Evolutionary conservation across 2,329 filamentous ascomycete genomes (phyloP).

Genomic region (Talaromyces albobiverticillius): DNA sequence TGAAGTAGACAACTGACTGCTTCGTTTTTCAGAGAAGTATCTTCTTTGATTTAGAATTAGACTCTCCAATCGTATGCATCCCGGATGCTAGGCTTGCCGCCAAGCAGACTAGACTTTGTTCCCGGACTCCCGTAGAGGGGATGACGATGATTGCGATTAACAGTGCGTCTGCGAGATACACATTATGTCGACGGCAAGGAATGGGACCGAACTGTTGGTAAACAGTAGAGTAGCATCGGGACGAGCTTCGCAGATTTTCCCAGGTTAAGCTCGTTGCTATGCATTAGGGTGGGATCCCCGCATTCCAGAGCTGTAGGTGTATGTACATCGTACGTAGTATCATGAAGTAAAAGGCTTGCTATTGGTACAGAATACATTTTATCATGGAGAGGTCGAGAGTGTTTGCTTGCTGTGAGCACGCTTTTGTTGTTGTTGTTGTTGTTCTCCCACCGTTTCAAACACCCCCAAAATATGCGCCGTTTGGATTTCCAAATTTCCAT

Average conservation of each 20-base stretch:
- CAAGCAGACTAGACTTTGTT: constrained; percentile 2
- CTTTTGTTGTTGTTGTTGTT: background rate
- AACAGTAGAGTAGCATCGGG: constrained; percentile 11
- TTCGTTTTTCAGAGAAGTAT: background rate
- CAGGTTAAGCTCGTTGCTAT: constrained; percentile 13
- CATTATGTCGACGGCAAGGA: constrained; percentile 12
- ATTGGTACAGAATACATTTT: no score
- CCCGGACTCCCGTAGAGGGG: background rate
- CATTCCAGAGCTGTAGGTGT: constrained; percentile 15
- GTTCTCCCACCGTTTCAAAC: background rate
- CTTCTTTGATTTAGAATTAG: background rate
- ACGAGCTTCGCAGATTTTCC: constrained; percentile 5
- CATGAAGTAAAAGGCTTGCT: background rate
- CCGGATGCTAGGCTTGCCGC: background rate
- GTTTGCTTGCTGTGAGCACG: background rate
- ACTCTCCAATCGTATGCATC: background rate
- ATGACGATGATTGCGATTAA: constrained; percentile 1
- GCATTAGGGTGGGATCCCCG: constrained; percentile 16
- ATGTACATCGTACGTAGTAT: background rate
- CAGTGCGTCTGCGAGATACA: constrained; percentile 8
- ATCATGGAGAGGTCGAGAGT: background rate
- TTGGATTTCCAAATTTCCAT: no score
- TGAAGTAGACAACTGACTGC: background rate
- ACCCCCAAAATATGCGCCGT: background rate
- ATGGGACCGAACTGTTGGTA: constrained; percentile 12